These are phyloP conservation scores for Hypoxylon crocopeplum DNA, from an alignment of 495 filamentous ascomycete species.

Conservation along the genomic window DNA sequence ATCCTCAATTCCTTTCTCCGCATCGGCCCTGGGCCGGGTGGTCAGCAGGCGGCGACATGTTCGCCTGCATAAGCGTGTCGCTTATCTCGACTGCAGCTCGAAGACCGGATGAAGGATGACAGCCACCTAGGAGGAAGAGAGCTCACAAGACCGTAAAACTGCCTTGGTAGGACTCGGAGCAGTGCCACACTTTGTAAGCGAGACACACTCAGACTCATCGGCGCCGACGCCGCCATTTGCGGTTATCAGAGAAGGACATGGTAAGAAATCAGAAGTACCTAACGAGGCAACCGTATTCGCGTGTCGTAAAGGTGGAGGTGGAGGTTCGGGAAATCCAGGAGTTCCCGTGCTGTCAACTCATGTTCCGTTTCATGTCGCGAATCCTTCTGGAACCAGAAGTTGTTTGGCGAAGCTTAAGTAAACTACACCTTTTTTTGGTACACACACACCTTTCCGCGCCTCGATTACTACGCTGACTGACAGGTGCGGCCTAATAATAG, in stretches of 20 bases:
- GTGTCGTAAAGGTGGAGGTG: too few species aligned
- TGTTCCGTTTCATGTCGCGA: slow-evolving; percentile 17
- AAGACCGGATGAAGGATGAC: not conserved
- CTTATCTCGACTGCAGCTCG: not conserved
- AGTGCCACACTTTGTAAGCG: too few species aligned
- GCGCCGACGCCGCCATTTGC: too few species aligned
- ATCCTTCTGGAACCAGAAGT: slow-evolving; percentile 21
- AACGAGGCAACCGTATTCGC: too few species aligned
- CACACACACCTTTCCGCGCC: not conserved
- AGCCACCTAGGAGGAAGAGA: not conserved
- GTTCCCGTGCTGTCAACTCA: not conserved
- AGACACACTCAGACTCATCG: too few species aligned
- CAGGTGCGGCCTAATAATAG: slow-evolving; percentile 9
- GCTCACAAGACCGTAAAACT: not conserved
- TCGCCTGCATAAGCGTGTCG: not conserved
- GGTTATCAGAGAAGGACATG: too few species aligned
- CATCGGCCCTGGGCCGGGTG: not conserved
- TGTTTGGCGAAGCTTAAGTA: slow-evolving; percentile 11
- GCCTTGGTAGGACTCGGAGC: not conserved
- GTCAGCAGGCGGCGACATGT: not conserved
- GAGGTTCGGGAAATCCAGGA: too few species aligned
- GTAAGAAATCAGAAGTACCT: too few species aligned
- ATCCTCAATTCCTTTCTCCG: slow-evolving; percentile 8
- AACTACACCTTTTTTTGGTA: slow-evolving; percentile 3
- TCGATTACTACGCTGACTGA: slow-evolving; percentile 18